Base-by-base conservation (phyloP, 169 alveolate genomes). In the Plasmodium fragile region DNA sequence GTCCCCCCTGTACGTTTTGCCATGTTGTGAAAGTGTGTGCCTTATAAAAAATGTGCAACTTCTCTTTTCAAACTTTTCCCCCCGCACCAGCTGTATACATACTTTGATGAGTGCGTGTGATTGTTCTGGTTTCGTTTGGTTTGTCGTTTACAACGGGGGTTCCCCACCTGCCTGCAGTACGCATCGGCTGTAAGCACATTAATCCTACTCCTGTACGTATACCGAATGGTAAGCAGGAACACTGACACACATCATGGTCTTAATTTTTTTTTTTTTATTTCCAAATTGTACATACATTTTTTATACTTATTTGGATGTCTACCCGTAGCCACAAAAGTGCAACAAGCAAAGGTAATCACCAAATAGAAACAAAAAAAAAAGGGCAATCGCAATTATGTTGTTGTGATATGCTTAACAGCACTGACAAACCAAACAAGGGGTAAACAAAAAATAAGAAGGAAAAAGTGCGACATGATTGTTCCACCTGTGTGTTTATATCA, bases 281-380 rank as follows among this genome's bases (percentile, higher is more conserved):
- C 75, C 75, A 65, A 65, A 65, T 65, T 65, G 75, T 65, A 8
- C 75, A 65, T 65, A 5, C 36, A 65, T 65, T 65, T 65, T 25
- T 65, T 65, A 65, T 18, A 25, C 13, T 5, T 65, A 65, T 65
- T 18, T 18, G 41, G 75, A 25, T n/a, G n/a, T n/a, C 7, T 16
- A 11, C 11, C 6, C 16, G 25, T 49, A 49, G 55, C 18, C 55
- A 11, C 55, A 10, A 45, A 45, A 10, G 18, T 45, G 55, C 55
- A 45, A 0, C 25, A 49, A 13, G 22, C 22, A 49, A 49, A 49
- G 59, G 22, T 49, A 22, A 49, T 0, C 59, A 49, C 59, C 7
- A 49, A 49, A 49, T 49, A 49, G 59, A 49, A 49, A 49, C 59
- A 49, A 1, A 65, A 65, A 65, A 65, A 59, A 59, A 18, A 59